These are phyloP conservation scores for Polygonum aviculare DNA, from an alignment of 148 eudicot species.

Conservation along the genomic window DNA sequence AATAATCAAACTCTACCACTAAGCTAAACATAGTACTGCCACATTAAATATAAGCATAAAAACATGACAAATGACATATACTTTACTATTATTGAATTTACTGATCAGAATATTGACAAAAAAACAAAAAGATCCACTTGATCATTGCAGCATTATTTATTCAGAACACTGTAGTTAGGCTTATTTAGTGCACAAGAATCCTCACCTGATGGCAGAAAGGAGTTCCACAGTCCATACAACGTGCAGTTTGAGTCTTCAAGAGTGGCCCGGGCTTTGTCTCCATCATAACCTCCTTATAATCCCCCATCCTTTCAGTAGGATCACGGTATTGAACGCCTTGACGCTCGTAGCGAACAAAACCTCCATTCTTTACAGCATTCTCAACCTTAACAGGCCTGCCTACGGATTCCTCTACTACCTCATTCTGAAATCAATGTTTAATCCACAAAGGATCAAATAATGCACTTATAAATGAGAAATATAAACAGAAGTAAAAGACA, in stretches of 20 bases:
- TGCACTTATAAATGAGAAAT: neutral
- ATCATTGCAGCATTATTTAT: neutral
- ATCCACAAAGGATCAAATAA: neutral
- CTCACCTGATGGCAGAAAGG: conserved; percentile 98
- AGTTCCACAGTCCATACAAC: conserved; percentile 99
- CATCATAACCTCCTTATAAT: conserved; percentile 91
- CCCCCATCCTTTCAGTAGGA: conserved; percentile 71
- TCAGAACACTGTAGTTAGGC: neutral
- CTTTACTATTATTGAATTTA: neutral
- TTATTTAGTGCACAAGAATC: neutral
- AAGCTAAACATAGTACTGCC: neutral
- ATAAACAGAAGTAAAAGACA: neutral
- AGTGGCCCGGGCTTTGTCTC: conserved; percentile 69
- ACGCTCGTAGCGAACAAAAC: conserved; percentile 93
- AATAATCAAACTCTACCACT: neutral
- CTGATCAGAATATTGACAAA: neutral
- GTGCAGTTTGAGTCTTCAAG: conserved; percentile 90
- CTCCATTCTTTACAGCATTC: conserved; percentile 77
- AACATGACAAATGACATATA: neutral
- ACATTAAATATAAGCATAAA: neutral
- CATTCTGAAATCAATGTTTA: conserved; percentile 17
- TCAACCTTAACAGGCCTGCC: conserved; percentile 64
- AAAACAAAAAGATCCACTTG: neutral
- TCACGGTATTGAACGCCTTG: conserved; percentile 79
- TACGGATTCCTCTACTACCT: conserved; percentile 14